A percentile compares a stretch with the other conserved stretches of the same genome.
phyloP scores from a whole-genome alignment of 352 stramenopile species.

The Pythium inflatum region DNA sequence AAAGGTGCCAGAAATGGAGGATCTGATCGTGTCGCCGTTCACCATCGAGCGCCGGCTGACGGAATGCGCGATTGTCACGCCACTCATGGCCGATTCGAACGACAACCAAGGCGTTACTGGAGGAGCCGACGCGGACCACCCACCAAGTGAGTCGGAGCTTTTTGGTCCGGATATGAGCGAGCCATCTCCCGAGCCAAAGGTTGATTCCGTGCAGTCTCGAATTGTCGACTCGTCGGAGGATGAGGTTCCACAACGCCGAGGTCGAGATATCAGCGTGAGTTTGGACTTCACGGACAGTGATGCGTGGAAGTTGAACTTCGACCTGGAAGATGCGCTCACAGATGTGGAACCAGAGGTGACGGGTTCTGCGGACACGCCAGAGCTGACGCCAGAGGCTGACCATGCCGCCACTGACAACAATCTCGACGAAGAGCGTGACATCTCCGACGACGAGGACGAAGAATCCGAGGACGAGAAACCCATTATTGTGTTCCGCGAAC shows the following conservation, averaged over 20 bases:
- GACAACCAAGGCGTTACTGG: neutral
- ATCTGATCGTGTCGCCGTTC: neutral
- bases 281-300: conserved; percentile 74
- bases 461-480: conserved; percentile 53
- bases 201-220: neutral
- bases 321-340: conserved; percentile 66
- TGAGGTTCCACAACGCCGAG: conserved; percentile 38
- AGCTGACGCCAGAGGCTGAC: conserved; percentile 22
- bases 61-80: conserved; percentile 21
- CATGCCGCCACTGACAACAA: conserved; percentile 18
- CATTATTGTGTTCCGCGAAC: conserved; percentile 83
- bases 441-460: conserved; percentile 62
- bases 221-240: conserved; percentile 36
- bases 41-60: neutral
- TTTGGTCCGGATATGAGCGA: conserved; percentile 9
- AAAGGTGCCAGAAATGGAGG: conserved; percentile 2
- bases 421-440: conserved; percentile 34
- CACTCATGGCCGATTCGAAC: neutral
- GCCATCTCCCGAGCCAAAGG: conserved; percentile 20
- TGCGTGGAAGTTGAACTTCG: conserved; percentile 77
- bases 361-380: conserved; percentile 6
- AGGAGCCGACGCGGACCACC: neutral
- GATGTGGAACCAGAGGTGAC: conserved; percentile 52
- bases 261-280: conserved; percentile 66
- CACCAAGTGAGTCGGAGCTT: conserved; percentile 2